Base-by-base conservation (phyloP, 495 filamentous ascomycete species). In the Chaetomidium leptoderma region DNA sequence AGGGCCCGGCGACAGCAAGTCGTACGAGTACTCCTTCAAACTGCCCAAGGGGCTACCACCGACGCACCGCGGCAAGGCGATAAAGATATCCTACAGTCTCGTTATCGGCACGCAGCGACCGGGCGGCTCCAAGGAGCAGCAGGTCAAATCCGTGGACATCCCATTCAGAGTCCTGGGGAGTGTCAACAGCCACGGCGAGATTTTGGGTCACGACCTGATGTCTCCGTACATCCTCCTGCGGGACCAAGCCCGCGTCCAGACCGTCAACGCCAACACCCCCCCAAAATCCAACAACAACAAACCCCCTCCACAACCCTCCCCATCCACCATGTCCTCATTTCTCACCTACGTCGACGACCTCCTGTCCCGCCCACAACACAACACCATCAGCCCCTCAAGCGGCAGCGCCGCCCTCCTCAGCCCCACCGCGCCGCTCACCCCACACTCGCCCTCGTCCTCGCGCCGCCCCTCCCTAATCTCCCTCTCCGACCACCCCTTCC, bases 161-260 rank as follows among this genome's bases (percentile, higher is more conserved):
- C 93, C 95, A 3, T 97, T 98, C 67, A 86, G 92, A n/a, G 89
- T 98, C 4, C 84, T 96, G 29, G 90, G 91, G 33, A 87, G 90
- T 57, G 90, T 96, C 33, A 93, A 92, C 74, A 83, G 63, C 53
- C 71, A 82, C 57, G 80, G 80, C 27, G 80, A 83, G 72, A 82
- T 82, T 24, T 71, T 82, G 3, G 80, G 78, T 6, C 93, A 98
- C 66, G 91, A 98, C 69, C 76, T 98, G 24, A 95, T 97, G 87
- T 83, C 86, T 21, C 93, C 93, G 0, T 93, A 96, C 70, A 89
- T 96, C 43, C 78, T 97, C 54, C 81, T 98, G 42, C 85, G 88
- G 32, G 92, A 96, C 62, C 84, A 89, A 71, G 93, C 93, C 4
- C 76, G 75, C n/a, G 83, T 85, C 14, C 69, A 75, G 45, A 74